Base-by-base conservation (phyloP, 148 eudicot species). In the Drosera capensis region DNA sequence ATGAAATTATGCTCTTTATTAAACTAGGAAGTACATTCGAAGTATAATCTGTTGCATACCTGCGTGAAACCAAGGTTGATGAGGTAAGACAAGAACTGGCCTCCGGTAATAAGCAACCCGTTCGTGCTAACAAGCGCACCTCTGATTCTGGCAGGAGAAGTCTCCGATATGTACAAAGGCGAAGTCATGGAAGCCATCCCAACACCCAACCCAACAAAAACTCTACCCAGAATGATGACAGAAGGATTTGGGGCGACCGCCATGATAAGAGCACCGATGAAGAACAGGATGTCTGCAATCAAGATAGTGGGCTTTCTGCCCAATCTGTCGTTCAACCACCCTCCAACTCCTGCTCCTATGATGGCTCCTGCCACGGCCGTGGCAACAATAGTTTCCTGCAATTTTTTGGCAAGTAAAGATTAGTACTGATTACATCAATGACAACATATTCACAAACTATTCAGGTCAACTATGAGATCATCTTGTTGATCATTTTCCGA, bases 131-230 rank as follows among this genome's bases (percentile, higher is more conserved):
- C 93, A 22, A 78, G 66, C 16, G 93, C 93, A 1, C 93, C 93
- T 51, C 85, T 58, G 11, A 77, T 78, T 49, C 61, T 43, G 25
- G 78, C 72, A 39, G 93, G 93, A 20, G 93, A 78, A n/a, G 82
- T 67, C 58, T 81, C 93, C 0, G 82, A 81, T 18, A 81, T 81
- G 60, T 81, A 81, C 37, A 81, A 70, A 18, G 92, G 92, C 0
- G 92, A 26, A 11, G 93, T 81, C 93, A 81, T 78, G 51, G 93
- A 81, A 1, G 84, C 85, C 80, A 81, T 78, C 26, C 93, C 93
- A 7, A 81, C 93, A 5, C 93, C 93, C n/a, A 77, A 45, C 16
- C 93, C 93, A 0, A 81, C 81, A 17, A 81, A 40, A 21, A 78
- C 23, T 40, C 93, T 54, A 50, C 93, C 93, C 0, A 74, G 0